Base-by-base conservation (phyloP, 345 rosid species). In the Gossypium raimondii region DNA sequence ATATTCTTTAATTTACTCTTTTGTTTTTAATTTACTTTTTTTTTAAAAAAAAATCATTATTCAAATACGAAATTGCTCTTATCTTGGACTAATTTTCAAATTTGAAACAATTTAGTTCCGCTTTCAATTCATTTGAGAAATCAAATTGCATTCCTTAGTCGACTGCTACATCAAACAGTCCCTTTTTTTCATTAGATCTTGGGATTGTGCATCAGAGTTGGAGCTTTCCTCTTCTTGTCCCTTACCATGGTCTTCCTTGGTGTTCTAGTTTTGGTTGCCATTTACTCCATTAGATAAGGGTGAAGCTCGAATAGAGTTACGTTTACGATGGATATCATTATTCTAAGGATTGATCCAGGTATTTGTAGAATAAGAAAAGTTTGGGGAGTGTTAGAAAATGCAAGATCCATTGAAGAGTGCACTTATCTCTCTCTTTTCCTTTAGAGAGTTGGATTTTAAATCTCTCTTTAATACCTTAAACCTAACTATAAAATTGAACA, bases 311-410 rank as follows among this genome's bases (percentile, higher is more conserved):
- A 55, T 34, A 16, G 74, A 22, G 18, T 38, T 76, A 50, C 65
- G 9, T 67, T 73, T 78, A n/a, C 50, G 53, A 25, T 56, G 63
- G 27, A 18, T 24, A 41, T 76, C 75, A 70, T 78, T 51, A 43
- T 80, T 74, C 29, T 77, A 73, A 7, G 80, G 75, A 43, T 85
- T 82, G 29, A 81, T 75, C 47, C 84, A 75, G 55, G 72, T 77
- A 13, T 50, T 76, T 17, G 68, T 76, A 0, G 67, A 71, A 2
- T 51, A 81, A 64, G 85, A 80, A 11, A 81, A 79, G 78, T 82
- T 76, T 17, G 87, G 34, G 34, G 34, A 29, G 34, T 29, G 34
- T 29, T 29, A 29, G 5, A 29, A 29, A 29, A 29, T 29, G 34
- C 34, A 29, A 29, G 34, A 29, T 29, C 34, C 34, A 29, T 29